Evolutionary conservation across 2,329 filamentous ascomycete species (phyloP).

Genomic region (Aspergillus pseudotamarii): DNA sequence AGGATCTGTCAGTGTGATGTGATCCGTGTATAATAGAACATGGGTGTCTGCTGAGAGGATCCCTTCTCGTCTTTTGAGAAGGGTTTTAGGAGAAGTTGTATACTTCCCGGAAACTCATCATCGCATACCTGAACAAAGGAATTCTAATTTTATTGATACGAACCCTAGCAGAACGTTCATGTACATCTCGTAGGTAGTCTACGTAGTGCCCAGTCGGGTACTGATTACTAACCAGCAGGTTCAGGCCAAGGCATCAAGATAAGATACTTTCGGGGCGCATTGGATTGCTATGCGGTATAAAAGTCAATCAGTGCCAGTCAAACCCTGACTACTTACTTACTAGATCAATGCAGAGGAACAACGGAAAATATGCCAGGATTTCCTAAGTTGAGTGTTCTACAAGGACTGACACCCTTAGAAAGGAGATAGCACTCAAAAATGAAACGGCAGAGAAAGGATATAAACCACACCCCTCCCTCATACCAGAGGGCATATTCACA

Average conservation of each 20-base stretch:
- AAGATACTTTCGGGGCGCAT: too few species aligned
- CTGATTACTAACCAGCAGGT: too few species aligned
- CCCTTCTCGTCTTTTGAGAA: background rate
- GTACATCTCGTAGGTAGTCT: too few species aligned
- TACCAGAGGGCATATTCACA: conserved; percentile 27
- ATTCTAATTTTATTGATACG: background rate
- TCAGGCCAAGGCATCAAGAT: too few species aligned
- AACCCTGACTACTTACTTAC: too few species aligned
- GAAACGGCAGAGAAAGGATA: background rate
- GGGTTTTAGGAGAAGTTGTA: background rate
- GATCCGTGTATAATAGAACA: background rate
- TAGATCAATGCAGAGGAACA: background rate
- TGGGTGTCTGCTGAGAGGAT: background rate
- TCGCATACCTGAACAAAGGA: background rate
- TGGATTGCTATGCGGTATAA: too few species aligned
- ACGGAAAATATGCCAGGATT: background rate
- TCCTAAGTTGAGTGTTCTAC: background rate
- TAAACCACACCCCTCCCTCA: background rate
- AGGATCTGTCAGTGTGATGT: conserved; percentile 7
- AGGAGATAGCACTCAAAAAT: background rate
- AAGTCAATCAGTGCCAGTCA: too few species aligned
- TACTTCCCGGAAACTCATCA: background rate
- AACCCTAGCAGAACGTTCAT: background rate
- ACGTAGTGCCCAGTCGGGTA: too few species aligned
- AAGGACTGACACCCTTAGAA: background rate